Conservation (phyloP, 495 filamentous ascomycete genomes). For the Trichoderma virens region DNA sequence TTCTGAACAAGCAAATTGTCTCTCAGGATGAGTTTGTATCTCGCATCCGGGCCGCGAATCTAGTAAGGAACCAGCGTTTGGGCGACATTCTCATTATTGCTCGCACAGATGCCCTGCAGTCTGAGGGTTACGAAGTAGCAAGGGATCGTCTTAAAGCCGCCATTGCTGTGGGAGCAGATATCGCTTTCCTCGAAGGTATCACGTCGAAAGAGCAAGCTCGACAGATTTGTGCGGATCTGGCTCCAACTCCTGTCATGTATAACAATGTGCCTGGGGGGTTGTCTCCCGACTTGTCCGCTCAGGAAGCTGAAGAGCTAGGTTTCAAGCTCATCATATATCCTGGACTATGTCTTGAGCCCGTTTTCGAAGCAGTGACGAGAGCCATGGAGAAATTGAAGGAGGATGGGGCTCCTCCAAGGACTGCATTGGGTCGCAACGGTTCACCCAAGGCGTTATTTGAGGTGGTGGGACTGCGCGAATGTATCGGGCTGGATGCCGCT, state of each 20-base stretch:
- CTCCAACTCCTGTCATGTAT: constrained; percentile 22
- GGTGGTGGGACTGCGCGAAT: constrained; percentile 48
- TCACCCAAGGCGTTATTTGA: constrained; percentile 43
- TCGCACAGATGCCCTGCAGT: constrained; percentile 52
- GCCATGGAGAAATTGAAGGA: constrained; percentile 32
- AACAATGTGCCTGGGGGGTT: constrained; percentile 24
- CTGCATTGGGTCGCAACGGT: constrained; percentile 23
- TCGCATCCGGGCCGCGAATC: constrained; percentile 36
- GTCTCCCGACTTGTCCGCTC: constrained; percentile 17
- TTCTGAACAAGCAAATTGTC: constrained; percentile 50
- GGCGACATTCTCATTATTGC: constrained; percentile 57
- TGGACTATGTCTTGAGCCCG: constrained; percentile 28
- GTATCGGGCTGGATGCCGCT: constrained; percentile 44
- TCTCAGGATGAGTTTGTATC: constrained; percentile 37
- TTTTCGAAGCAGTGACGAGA: constrained; percentile 34
- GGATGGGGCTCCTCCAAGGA: constrained; percentile 32
- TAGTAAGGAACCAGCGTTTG: constrained; percentile 8
- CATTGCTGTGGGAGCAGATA: constrained; percentile 45
- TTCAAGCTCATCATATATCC: constrained; percentile 24
- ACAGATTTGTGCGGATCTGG: constrained; percentile 18
- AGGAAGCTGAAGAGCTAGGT: constrained; percentile 21
- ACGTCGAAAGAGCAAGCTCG: constrained; percentile 40
- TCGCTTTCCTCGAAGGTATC: constrained; percentile 49
- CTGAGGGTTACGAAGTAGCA: constrained; percentile 49
- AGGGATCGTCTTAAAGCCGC: constrained; percentile 35